phyloP scores from a whole-genome alignment of 768 basidiomycete species.

The Tephrocybe sp. region DNA sequence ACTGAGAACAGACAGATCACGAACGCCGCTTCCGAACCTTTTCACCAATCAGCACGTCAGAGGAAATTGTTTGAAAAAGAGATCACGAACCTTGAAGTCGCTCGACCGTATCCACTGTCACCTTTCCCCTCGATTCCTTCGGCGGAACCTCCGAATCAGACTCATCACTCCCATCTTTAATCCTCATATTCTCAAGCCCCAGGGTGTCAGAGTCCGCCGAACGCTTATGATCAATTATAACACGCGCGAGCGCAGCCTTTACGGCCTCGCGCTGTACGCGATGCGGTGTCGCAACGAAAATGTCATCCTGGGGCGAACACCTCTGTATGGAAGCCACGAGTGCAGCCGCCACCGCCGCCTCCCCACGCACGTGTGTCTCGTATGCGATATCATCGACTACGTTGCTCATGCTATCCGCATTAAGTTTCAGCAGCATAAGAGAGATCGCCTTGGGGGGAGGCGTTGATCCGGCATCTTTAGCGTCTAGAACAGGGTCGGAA shows the following conservation, averaged over 20 bases:
- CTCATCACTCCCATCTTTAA: slow-evolving; percentile 15
- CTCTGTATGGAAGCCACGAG: slow-evolving; percentile 36
- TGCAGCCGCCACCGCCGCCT: slow-evolving; percentile 47
- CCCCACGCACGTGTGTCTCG: slow-evolving; percentile 46
- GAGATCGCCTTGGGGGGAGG: slow-evolving; percentile 39
- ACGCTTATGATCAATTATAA: too few relatives aligned
- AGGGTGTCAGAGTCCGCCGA: neutral
- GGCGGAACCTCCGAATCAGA: neutral
- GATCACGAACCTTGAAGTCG: slow-evolving; percentile 47
- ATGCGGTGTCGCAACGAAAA: slow-evolving; percentile 54
- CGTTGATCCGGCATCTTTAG: slow-evolving; percentile 11
- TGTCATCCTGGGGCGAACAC: slow-evolving; percentile 41
- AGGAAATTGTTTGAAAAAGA: neutral
- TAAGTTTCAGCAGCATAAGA: slow-evolving; percentile 41
- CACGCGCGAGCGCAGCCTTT: slow-evolving; percentile 33
- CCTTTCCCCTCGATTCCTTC: slow-evolving; percentile 20
- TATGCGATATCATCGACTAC: slow-evolving; percentile 37
- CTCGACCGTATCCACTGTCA: slow-evolving; percentile 52
- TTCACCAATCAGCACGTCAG: neutral
- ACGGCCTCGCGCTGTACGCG: slow-evolving; percentile 54
- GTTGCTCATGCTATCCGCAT: slow-evolving; percentile 26
- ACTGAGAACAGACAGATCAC: slow-evolving; percentile 54
- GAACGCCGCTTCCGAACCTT: slow-evolving; percentile 55
- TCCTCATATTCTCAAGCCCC: slow-evolving; percentile 7
- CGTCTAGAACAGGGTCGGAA: slow-evolving; percentile 17